Conservation (phyloP, 257 asterid genomes). For the Gentiana straminea region DNA sequence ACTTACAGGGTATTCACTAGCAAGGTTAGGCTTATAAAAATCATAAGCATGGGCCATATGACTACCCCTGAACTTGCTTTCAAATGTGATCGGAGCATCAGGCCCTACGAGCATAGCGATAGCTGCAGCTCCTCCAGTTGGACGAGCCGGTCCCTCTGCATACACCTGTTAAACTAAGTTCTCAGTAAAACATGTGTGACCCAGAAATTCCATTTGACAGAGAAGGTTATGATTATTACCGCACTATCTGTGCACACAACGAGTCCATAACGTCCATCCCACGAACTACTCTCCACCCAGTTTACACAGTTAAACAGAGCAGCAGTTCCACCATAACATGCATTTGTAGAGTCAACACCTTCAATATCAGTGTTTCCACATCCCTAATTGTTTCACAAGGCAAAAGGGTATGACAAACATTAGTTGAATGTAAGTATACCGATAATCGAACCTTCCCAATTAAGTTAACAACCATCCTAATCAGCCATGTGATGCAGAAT, state of each 20-base stretch:
- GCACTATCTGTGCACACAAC: constrained; percentile 99
- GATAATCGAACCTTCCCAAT: background rate
- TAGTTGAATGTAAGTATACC: background rate
- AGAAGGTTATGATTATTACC: constrained; percentile 34
- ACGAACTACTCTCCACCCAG: constrained; percentile 92
- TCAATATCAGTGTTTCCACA: constrained; percentile 87
- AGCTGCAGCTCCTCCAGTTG: constrained; percentile 99
- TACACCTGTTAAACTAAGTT: constrained; percentile 43
- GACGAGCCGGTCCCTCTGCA: constrained; percentile 99
- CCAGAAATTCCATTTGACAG: too few relatives aligned
- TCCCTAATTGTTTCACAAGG: constrained; percentile 35
- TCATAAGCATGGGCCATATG: constrained; percentile 96
- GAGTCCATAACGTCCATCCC: constrained; percentile 98
- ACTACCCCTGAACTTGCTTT: constrained; percentile 86
- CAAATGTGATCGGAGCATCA: constrained; percentile 86
- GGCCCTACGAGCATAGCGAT: constrained; percentile 92
- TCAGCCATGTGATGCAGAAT: too few relatives aligned
- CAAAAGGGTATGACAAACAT: constrained; percentile 10
- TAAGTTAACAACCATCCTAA: too few relatives aligned
- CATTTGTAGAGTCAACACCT: constrained; percentile 96
- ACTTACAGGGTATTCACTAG: constrained; percentile 95
- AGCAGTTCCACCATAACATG: constrained; percentile 98
- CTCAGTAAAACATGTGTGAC: too few relatives aligned
- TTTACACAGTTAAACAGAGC: constrained; percentile 86
- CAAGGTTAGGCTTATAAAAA: constrained; percentile 94